Evolutionary conservation across 1,284 basidiomycete species (phyloP).

Genomic region (Omphalotus olearius): DNA sequence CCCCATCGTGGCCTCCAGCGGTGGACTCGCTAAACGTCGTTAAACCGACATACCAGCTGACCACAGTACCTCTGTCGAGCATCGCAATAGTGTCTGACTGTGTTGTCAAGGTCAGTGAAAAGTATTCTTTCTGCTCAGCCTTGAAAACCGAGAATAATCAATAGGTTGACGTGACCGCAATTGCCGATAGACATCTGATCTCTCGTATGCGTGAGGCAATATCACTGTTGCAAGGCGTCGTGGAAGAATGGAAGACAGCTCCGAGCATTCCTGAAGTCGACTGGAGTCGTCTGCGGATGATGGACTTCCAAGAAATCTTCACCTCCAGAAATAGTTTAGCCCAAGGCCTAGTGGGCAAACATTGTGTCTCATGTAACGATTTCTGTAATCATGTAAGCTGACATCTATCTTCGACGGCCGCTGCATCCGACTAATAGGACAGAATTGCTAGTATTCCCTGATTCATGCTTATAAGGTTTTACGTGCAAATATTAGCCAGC

Average conservation of each 20-base stretch:
- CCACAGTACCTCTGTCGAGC: slow-evolving; percentile 66
- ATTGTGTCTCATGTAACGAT: slow-evolving; percentile 51
- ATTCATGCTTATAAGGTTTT: slow-evolving; percentile 77
- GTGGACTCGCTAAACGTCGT: slow-evolving; percentile 44
- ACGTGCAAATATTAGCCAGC: slow-evolving; percentile 64
- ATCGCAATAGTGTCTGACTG: slow-evolving; percentile 75
- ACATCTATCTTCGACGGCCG: neutral
- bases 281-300: slow-evolving; percentile 77
- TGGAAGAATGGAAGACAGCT: slow-evolving; percentile 51
- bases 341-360: slow-evolving; percentile 37
- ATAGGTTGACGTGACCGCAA: slow-evolving; percentile 69
- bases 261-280: slow-evolving; percentile 70
- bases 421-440: neutral
- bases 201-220: slow-evolving; percentile 55
- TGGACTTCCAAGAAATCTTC: slow-evolving; percentile 91
- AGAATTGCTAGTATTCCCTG: slow-evolving; percentile 58
- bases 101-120: slow-evolving; percentile 61
- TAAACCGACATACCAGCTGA: slow-evolving; percentile 68
- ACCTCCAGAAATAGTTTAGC: slow-evolving; percentile 53
- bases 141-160: slow-evolving; percentile 9
- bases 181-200: slow-evolving; percentile 64
- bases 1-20: slow-evolving; percentile 73
- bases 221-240: slow-evolving; percentile 41
- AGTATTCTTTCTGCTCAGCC: neutral
- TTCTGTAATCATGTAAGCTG: slow-evolving; percentile 27